Conservation (phyloP, 108 stramenopile species). For the Skeletonema tropicum region DNA sequence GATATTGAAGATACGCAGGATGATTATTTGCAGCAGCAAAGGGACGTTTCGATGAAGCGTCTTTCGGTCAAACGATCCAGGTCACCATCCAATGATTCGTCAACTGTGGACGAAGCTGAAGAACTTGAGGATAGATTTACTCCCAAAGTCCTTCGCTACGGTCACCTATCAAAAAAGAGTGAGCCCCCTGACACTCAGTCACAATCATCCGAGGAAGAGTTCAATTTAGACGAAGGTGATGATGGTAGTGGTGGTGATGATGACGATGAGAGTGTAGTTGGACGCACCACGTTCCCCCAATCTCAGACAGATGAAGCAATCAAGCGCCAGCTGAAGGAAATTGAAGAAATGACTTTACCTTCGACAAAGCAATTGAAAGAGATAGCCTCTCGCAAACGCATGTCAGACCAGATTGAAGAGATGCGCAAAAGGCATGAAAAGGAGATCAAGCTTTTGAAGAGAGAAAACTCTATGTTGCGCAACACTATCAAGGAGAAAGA, state of each 20-base stretch:
- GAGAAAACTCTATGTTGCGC: conserved; percentile 6
- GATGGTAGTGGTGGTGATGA: conserved; percentile 6
- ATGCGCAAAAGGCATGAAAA: conserved; percentile 5
- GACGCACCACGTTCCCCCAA: conserved; percentile 6
- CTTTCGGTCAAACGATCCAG: conserved; percentile 28
- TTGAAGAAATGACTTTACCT: conserved; percentile 30
- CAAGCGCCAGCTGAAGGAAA: conserved; percentile 25
- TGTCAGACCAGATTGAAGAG: conserved; percentile 22
- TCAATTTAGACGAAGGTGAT: background rate
- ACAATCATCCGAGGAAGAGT: conserved; percentile 19
- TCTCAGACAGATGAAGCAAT: conserved; percentile 33
- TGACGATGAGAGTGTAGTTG: background rate
- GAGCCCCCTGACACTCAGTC: background rate
- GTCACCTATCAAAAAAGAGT: background rate
- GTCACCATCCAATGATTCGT: background rate
- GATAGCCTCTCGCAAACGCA: conserved; percentile 21
- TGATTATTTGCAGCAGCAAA: conserved; percentile 13
- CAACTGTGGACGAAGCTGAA: background rate
- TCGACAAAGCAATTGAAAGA: conserved; percentile 21
- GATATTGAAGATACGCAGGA: conserved; percentile 35
- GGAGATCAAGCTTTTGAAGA: background rate
- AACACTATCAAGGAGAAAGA: conserved; percentile 26
- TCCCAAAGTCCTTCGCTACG: conserved; percentile 42
- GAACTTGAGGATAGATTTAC: background rate
- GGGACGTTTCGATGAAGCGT: conserved; percentile 25